Conservation (phyloP, 2,329 filamentous ascomycete species). For the Cladobotryum protrusum region DNA sequence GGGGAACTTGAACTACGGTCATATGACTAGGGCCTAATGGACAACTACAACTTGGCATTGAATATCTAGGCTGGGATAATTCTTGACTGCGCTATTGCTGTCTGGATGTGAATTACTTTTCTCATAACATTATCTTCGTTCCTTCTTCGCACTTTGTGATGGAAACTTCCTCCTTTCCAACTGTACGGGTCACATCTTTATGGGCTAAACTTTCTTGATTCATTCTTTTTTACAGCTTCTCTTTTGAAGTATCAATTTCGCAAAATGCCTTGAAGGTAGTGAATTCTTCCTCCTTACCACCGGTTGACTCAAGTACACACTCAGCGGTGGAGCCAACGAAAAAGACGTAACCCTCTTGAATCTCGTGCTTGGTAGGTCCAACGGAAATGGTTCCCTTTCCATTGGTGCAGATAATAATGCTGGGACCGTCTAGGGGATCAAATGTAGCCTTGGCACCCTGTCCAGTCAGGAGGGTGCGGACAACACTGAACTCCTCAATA, state of each 20-base stretch:
- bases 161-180: background rate
- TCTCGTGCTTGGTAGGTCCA: conserved; percentile 70
- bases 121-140: no score
- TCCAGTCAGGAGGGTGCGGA: conserved; percentile 68
- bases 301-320: conserved; percentile 65
- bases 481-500: conserved; percentile 91
- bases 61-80: no score
- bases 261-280: conserved; percentile 93
- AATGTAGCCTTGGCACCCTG: conserved; percentile 79
- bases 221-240: conserved; percentile 20
- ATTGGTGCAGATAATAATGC: conserved; percentile 83
- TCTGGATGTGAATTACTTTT: no score
- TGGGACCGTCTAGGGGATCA: conserved; percentile 79
- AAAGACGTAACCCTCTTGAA: conserved; percentile 68
- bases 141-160: background rate
- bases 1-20: no score
- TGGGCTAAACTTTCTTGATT: background rate
- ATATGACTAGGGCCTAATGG: no score
- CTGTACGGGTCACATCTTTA: background rate
- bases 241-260: conserved; percentile 56
- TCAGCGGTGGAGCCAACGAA: conserved; percentile 87
- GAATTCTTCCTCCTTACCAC: conserved; percentile 60
- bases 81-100: no score
- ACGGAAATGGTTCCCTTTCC: conserved; percentile 81
- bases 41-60: no score